A percentile compares a stretch with the other conserved stretches of the same genome.
Evolutionary conservation across 2,329 filamentous ascomycete genomes (phyloP).

Genomic region (Monosporascus cannonballus): DNA sequence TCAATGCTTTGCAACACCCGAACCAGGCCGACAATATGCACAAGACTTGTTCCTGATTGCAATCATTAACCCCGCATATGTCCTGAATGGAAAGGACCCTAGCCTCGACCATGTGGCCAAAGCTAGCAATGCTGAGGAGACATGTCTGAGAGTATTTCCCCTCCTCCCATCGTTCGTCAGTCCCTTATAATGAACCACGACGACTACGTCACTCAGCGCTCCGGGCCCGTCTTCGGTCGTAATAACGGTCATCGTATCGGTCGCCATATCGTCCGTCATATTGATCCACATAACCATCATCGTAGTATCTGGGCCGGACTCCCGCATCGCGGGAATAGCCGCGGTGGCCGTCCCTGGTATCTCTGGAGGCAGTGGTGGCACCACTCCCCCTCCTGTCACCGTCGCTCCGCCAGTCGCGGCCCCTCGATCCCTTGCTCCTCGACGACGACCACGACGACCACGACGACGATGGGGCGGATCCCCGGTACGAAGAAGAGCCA

Average conservation of each 20-base stretch:
- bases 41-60: too few species aligned
- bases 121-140: background rate
- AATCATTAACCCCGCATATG: too few species aligned
- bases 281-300: background rate
- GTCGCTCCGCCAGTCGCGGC: background rate
- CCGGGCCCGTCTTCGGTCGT: slow-evolving; percentile 7
- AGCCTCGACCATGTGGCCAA: too few species aligned
- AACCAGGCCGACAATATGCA: too few species aligned
- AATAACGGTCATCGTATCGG: slow-evolving; percentile 8
- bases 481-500: too few species aligned
- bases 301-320: background rate
- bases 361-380: background rate
- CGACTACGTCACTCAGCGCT: slow-evolving; percentile 13
- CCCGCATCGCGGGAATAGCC: background rate
- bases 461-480: too few species aligned
- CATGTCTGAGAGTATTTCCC: background rate
- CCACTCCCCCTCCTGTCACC: background rate
- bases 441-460: background rate
- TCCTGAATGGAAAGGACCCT: too few species aligned
- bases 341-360: background rate
- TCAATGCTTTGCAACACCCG: too few species aligned
- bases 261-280: slow-evolving; percentile 10
- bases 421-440: background rate
- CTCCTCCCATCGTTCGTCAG: background rate
- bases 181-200: slow-evolving; percentile 18